Conservation (phyloP, 768 basidiomycete genomes). For the Boletales sp. region DNA sequence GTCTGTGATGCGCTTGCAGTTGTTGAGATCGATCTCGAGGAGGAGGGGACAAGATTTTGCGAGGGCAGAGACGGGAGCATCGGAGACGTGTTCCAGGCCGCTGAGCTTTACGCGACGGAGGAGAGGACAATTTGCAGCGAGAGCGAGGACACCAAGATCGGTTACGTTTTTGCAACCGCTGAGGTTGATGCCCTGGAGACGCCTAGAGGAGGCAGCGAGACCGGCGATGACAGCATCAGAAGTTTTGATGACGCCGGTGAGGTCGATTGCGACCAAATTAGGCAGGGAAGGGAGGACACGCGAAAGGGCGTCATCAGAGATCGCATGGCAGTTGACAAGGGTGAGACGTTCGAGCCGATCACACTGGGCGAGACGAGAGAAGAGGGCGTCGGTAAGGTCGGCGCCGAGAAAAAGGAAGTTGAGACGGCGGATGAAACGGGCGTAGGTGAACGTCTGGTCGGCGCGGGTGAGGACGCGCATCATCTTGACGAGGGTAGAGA, state of each 20-base stretch:
- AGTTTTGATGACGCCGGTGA: conserved; percentile 66
- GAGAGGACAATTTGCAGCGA: conserved; percentile 71
- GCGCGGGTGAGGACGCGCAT: conserved; percentile 60
- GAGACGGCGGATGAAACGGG: conserved; percentile 83
- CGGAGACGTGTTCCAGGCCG: conserved; percentile 71
- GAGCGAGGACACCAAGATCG: conserved; percentile 69
- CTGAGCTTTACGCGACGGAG: conserved; percentile 90
- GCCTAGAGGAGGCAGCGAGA: conserved; percentile 65
- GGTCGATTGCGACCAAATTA: conserved; percentile 83
- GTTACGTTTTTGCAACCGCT: conserved; percentile 78
- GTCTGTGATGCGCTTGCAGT: conserved; percentile 77
- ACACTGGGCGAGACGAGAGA: conserved; percentile 69
- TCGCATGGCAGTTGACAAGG: conserved; percentile 69
- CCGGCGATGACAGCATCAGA: conserved; percentile 69
- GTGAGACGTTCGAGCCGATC: conserved; percentile 85
- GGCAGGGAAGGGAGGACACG: conserved; percentile 65
- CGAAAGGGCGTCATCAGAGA: conserved; percentile 62
- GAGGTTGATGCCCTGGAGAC: conserved; percentile 90
- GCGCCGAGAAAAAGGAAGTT: conserved; percentile 76
- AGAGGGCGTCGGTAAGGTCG: conserved; percentile 70
- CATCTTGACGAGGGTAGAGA: conserved; percentile 74
- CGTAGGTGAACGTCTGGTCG: conserved; percentile 82
- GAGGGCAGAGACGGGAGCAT: conserved; percentile 70
- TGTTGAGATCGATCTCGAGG: conserved; percentile 91
- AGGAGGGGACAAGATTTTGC: conserved; percentile 79